Evolutionary conservation across 2,329 filamentous ascomycete species (phyloP).

Genomic region (Calonectria fujianensis): DNA sequence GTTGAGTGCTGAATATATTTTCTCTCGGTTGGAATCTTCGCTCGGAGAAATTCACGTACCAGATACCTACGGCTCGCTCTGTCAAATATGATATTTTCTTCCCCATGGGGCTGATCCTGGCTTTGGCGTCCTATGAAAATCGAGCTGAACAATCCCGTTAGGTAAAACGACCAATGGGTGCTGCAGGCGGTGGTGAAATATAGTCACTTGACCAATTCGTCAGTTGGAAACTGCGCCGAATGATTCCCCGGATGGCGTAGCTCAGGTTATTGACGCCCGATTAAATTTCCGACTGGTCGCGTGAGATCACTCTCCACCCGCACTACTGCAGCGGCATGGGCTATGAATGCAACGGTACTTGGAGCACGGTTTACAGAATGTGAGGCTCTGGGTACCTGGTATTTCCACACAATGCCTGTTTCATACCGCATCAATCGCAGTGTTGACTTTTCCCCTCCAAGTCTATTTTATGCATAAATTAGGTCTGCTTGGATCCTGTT

Average conservation of each 20-base stretch:
- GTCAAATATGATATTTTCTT: background rate
- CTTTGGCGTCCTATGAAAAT: background rate
- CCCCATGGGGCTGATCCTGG: background rate
- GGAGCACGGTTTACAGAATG: background rate
- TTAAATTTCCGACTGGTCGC: background rate
- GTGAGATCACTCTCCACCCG: background rate
- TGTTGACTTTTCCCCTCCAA: background rate
- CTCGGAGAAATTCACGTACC: background rate
- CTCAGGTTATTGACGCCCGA: background rate
- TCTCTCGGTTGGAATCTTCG: background rate
- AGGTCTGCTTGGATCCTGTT: background rate
- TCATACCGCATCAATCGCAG: background rate
- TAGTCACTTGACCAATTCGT: background rate
- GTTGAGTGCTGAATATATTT: background rate
- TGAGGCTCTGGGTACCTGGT: background rate
- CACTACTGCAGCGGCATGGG: background rate
- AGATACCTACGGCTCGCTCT: background rate
- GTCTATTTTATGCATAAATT: background rate
- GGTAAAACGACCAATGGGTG: background rate
- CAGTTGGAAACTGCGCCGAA: background rate
- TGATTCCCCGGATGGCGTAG: constrained; percentile 14
- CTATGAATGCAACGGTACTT: background rate
- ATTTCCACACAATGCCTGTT: background rate
- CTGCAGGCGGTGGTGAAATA: background rate
- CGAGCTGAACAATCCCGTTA: background rate